Base-by-base conservation (phyloP, 805 yeast genomes). In the Wilhelminamyces savonicus region DNA sequence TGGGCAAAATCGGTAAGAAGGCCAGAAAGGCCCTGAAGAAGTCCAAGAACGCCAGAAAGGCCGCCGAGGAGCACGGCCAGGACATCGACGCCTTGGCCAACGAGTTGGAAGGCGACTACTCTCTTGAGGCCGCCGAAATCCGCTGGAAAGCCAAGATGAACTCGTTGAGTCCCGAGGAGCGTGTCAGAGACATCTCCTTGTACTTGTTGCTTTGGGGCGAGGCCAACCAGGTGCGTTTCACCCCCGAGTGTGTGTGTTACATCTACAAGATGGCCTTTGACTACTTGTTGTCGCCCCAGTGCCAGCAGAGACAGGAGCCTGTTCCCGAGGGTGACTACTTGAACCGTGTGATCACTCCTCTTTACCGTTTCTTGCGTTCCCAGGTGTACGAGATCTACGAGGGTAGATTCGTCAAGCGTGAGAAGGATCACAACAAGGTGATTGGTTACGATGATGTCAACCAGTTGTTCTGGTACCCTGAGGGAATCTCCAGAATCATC, bases 381-480 rank as follows among this genome's bases (percentile, higher is more conserved):
- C 90, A 83, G 59, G 88, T 82, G 32, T 83, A 81, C 47, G 92
- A 82, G 60, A 74, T 82, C 44, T 72, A 74, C 39, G 86, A 82
- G 45, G 92, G 92, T 36, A 78, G 86, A 60, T 82, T 73, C 46
- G 80, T 82, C 37, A 82, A 82, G 59, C 80, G 94, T 65, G 92
- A 83, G 66, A 78, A 66, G 53, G 94, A 83, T 56, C 94, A 83
- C 61, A 79, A 79, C 62, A 66, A 76, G 42, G 66, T 83, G 40
- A 73, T 83, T 49, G 94, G 98, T 59, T 92, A 92, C 59, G 99
- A 92, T 68, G 99, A 92, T 69, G 94, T 92, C 37, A 92, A 92
- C 62, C 99, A 92, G 71, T 73, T 92, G 48, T 92, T 94, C 66
- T 92, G 99, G 99, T 92, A 94, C 64, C 97, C 97, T 27, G 97